Evolutionary conservation across 2,329 filamentous ascomycete species (phyloP).

Genomic region (Aspergillus proliferans): DNA sequence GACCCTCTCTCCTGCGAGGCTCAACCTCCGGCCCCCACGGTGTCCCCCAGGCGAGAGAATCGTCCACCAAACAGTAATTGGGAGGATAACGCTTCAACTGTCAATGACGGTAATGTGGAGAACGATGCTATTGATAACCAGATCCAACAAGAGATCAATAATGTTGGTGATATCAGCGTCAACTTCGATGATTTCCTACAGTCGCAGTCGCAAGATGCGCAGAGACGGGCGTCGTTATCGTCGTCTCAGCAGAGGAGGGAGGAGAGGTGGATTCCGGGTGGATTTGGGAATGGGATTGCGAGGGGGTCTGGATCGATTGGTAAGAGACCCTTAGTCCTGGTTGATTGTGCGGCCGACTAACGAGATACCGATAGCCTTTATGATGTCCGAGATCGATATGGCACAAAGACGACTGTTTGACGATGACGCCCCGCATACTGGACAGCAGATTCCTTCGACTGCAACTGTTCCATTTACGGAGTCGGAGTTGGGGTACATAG

Average conservation of each 20-base stretch:
- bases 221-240: slow-evolving; percentile 10
- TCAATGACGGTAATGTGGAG: background rate
- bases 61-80: background rate
- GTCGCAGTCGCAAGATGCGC: slow-evolving; percentile 17
- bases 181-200: slow-evolving; percentile 36
- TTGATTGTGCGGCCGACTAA: background rate
- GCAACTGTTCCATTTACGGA: slow-evolving; percentile 2
- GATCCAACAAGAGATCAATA: background rate
- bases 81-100: background rate
- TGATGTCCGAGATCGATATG: slow-evolving; percentile 30
- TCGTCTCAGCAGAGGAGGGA: slow-evolving; percentile 30
- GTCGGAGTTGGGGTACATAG: background rate
- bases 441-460: slow-evolving; percentile 8
- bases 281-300: slow-evolving; percentile 14
- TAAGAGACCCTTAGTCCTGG: slow-evolving; percentile 10
- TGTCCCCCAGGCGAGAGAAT: slow-evolving; percentile 6
- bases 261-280: slow-evolving; percentile 29
- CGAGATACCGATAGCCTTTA: slow-evolving; percentile 15
- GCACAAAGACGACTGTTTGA: slow-evolving; percentile 28
- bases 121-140: background rate
- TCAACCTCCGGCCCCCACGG: slow-evolving; percentile 14
- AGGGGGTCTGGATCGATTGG: slow-evolving; percentile 18
- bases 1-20: slow-evolving; percentile 25
- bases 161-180: slow-evolving; percentile 19
- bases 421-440: slow-evolving; percentile 16